phyloP scores from a whole-genome alignment of 108 stramenopile genomes.

The Nitzschia palea region DNA sequence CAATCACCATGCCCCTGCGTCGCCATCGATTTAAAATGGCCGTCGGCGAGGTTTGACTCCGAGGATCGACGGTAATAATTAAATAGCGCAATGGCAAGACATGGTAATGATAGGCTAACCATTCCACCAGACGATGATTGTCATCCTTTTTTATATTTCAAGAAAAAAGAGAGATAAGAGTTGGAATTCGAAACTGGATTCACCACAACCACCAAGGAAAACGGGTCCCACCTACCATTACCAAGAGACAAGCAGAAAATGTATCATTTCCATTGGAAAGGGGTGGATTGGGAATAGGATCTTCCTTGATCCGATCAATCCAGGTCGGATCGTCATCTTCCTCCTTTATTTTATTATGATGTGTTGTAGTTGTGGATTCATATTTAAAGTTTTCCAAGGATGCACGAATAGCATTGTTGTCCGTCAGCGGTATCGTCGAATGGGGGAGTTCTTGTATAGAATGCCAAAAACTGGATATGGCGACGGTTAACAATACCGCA shows the following conservation, averaged over 20 bases:
- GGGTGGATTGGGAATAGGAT: constrained; percentile 35
- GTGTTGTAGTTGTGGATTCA: background rate
- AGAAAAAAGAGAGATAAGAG: background rate
- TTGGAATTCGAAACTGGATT: background rate
- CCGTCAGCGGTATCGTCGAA: background rate
- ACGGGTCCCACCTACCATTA: constrained; percentile 40
- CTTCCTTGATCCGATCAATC: constrained; percentile 7
- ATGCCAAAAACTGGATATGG: background rate
- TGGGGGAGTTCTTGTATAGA: background rate
- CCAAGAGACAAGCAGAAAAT: constrained; percentile 57
- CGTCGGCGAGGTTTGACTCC: constrained; percentile 35
- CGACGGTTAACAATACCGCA: background rate
- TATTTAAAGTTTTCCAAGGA: constrained; percentile 8
- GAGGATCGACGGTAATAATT: constrained; percentile 68
- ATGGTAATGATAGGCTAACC: constrained; percentile 78
- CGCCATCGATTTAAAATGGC: constrained; percentile 48
- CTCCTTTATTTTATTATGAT: too few relatives aligned
- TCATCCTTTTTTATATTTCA: constrained; percentile 5
- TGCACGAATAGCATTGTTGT: background rate
- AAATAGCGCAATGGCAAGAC: constrained; percentile 60
- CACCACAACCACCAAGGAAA: too few relatives aligned
- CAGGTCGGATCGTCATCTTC: background rate
- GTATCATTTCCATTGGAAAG: constrained; percentile 12
- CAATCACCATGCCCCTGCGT: constrained; percentile 28
- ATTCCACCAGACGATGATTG: constrained; percentile 44